phyloP scores from a whole-genome alignment of 192 early-diverging fungal species.

The Lobosporangium transversale region DNA sequence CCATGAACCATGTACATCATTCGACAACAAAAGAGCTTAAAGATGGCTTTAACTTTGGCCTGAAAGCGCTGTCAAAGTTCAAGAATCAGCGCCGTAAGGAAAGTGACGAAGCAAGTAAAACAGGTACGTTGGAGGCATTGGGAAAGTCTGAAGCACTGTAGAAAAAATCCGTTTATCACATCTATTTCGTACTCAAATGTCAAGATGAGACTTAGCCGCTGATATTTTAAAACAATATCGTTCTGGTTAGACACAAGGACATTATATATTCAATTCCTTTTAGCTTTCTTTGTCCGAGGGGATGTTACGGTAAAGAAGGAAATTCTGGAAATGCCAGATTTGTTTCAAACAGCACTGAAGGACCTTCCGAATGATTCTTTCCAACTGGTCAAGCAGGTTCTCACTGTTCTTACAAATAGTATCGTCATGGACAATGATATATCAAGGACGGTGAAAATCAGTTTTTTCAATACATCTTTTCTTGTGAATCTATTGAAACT shows the following conservation, averaged over 20 bases:
- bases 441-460: slow-evolving; percentile 63
- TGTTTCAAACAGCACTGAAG: slow-evolving; percentile 73
- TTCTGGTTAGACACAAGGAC: slow-evolving; percentile 67
- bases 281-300: slow-evolving; percentile 80
- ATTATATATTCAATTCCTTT: slow-evolving; percentile 77
- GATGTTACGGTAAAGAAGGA: slow-evolving; percentile 75
- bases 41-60: slow-evolving; percentile 76
- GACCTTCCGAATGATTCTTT: slow-evolving; percentile 73
- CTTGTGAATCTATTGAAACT: slow-evolving; percentile 72
- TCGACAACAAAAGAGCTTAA: slow-evolving; percentile 72
- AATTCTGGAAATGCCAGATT: slow-evolving; percentile 77
- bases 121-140: slow-evolving; percentile 28
- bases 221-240: not conserved
- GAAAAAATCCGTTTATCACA: too few relatives aligned
- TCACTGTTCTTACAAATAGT: slow-evolving; percentile 63
- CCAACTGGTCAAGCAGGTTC: slow-evolving; percentile 63
- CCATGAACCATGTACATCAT: slow-evolving; percentile 67
- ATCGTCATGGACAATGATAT: slow-evolving; percentile 75
- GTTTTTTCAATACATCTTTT: slow-evolving; percentile 77
- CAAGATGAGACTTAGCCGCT: too few relatives aligned
- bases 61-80: slow-evolving; percentile 62
- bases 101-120: slow-evolving; percentile 47
- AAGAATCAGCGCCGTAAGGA: slow-evolving; percentile 51
- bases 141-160: too few relatives aligned
- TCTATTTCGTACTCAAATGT: too few relatives aligned